Evolutionary conservation across 176 grass and related monocot genomes (phyloP).

Genomic region (Pontederia crassipes): DNA sequence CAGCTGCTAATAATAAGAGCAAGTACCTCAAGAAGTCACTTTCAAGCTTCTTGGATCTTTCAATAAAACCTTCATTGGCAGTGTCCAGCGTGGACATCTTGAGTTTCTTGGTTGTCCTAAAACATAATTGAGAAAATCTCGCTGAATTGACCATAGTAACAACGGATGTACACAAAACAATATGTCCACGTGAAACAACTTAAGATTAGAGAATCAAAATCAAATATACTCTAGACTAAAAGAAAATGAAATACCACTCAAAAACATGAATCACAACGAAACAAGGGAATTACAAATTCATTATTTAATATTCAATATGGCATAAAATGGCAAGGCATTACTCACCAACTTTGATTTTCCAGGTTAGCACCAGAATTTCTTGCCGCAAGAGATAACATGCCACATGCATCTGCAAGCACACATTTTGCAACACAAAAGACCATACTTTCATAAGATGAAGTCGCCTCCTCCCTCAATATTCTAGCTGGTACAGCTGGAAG

Average conservation of each 20-base stretch:
- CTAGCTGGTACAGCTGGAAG: slow-evolving; percentile 24
- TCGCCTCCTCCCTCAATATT: slow-evolving; percentile 23
- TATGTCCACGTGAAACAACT: no score
- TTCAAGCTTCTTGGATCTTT: slow-evolving; percentile 21
- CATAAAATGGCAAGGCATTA: not conserved
- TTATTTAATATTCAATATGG: not conserved
- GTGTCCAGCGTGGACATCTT: not conserved
- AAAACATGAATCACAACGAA: not conserved
- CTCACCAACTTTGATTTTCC: slow-evolving; percentile 17
- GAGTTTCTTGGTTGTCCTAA: slow-evolving; percentile 12
- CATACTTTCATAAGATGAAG: slow-evolving; percentile 29
- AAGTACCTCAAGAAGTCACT: slow-evolving; percentile 31
- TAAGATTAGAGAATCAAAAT: no score
- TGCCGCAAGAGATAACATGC: slow-evolving; percentile 13
- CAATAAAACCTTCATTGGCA: slow-evolving; percentile 21
- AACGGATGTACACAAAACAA: no score
- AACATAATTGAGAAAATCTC: slow-evolving; percentile 4
- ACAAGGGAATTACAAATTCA: not conserved
- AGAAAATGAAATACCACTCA: no score
- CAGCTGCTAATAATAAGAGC: no score
- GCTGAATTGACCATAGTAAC: no score
- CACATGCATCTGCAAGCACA: slow-evolving; percentile 30
- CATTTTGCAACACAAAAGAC: slow-evolving; percentile 23
- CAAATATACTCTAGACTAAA: no score
- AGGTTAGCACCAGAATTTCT: slow-evolving; percentile 2